phyloP scores from a whole-genome alignment of 2,329 filamentous ascomycete genomes.

The Nemania bipapillata region DNA sequence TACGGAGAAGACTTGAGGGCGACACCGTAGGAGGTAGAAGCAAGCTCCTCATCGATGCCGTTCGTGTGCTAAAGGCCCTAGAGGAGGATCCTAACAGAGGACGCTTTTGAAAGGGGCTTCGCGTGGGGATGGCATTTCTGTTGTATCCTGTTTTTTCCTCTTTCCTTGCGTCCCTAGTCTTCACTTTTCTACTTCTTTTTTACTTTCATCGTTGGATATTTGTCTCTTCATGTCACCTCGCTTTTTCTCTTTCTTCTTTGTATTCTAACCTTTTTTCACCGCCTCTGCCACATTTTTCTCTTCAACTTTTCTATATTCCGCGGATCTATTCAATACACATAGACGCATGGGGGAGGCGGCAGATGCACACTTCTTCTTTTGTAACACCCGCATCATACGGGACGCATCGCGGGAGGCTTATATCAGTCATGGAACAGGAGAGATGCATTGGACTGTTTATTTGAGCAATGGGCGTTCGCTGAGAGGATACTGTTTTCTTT shows the following conservation, averaged over 20 bases:
- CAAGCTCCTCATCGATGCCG: slow-evolving; percentile 64
- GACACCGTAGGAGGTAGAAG: slow-evolving; percentile 63
- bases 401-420: slow-evolving; percentile 26
- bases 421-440: slow-evolving; percentile 31
- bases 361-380: slow-evolving; percentile 32
- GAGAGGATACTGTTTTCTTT: slow-evolving; percentile 25
- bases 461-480: slow-evolving; percentile 39
- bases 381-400: slow-evolving; percentile 43
- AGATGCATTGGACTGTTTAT: slow-evolving; percentile 37
- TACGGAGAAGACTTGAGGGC: slow-evolving; percentile 58
- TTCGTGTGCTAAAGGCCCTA: slow-evolving; percentile 63
- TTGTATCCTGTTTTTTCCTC: slow-evolving; percentile 19
- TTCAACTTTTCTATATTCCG: background rate
- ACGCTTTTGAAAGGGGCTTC: slow-evolving; percentile 53
- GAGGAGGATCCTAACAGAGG: slow-evolving; percentile 58
- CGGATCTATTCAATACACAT: slow-evolving; percentile 1
- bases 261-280: slow-evolving; percentile 40
- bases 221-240: slow-evolving; percentile 45
- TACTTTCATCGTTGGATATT: slow-evolving; percentile 26
- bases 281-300: too few species aligned
- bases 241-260: slow-evolving; percentile 41
- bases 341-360: slow-evolving; percentile 36
- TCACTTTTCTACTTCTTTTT: slow-evolving; percentile 28
- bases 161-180: slow-evolving; percentile 23
- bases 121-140: background rate